Evolutionary conservation across 2,329 filamentous ascomycete genomes (phyloP).

Genomic region (Teratosphaeria gauchensis): DNA sequence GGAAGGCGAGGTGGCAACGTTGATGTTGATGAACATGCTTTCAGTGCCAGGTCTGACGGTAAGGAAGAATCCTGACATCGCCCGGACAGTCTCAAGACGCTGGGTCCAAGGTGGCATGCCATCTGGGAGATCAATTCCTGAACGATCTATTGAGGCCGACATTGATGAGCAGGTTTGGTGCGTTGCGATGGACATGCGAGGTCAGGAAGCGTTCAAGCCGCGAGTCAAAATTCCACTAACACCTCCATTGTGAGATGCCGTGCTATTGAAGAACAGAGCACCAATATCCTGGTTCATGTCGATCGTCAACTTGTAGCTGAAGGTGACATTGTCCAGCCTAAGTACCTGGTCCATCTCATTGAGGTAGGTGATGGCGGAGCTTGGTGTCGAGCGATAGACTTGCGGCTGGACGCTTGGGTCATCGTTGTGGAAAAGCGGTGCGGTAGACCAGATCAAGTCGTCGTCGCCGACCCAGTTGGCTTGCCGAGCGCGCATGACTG

Average conservation of each 20-base stretch:
- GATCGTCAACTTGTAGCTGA: neutral
- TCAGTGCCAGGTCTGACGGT: constrained; percentile 9
- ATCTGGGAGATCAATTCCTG: neutral
- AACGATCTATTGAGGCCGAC: neutral
- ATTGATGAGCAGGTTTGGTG: neutral
- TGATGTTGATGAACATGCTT: constrained; percentile 13
- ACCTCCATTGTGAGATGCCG: neutral
- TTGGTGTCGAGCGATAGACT: neutral
- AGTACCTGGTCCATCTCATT: neutral
- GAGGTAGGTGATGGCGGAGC: neutral
- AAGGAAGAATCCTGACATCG: constrained; percentile 9
- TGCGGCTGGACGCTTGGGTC: too few relatives aligned
- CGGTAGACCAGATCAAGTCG: constrained; percentile 10
- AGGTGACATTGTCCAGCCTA: neutral
- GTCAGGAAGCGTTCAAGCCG: neutral
- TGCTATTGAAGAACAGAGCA: neutral
- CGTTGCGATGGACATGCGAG: neutral
- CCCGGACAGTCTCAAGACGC: neutral
- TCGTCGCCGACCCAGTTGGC: constrained; percentile 9
- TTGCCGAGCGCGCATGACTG: neutral
- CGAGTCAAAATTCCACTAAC: neutral
- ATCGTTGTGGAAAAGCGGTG: neutral
- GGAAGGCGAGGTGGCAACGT: constrained; percentile 12
- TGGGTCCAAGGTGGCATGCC: too few relatives aligned
- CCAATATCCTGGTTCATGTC: neutral